Base-by-base conservation (phyloP, 352 stramenopile species). In the Pythium biforme region DNA sequence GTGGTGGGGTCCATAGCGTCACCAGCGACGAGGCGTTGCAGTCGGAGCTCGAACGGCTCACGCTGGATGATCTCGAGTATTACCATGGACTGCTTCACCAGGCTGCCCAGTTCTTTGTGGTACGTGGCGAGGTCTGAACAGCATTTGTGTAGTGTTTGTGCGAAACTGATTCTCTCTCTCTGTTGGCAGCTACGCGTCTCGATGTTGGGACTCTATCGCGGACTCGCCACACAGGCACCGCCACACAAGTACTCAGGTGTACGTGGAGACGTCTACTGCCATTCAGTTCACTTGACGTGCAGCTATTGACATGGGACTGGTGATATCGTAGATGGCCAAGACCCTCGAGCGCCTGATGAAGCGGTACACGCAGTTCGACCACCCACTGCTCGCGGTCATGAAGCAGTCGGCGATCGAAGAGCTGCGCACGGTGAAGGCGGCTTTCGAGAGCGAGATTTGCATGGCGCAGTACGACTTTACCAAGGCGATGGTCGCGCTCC, bases 401-500 rank as follows among this genome's bases (percentile, higher is more conserved):
- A 86, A 86, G 41, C 69, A 88, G 43, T 92, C 85, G 17, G 67
- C 78, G 6, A 81, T 94, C 20, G 77, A 89, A 46, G 85, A 94
- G 55, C 68, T 92, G 15, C 81, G 75, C 23, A 88, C 82, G 3
- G 71, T 92, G 39, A 73, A 81, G 31, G 76, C 81, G 14, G 81
- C 82, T 15, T 76, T 92, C 31, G 72, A 91, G 31, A 87, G 77
- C 49, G 84, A 94, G 57, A 64, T 83, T 50, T 76, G 72, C 22
- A 77, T 92, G 55, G 64, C 77, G 14, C 79, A 92, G 59, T 90
- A 91, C 54, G 79, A 94, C 46, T 88, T 91, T 47, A 91, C 82
- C 10, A 81, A 84, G 54, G 79, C 82, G 26, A 90, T 91, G 64
- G 77, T 90, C 17, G 75, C 80, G 20, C 51, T 94, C 14, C 81